phyloP scores from a whole-genome alignment of 2,329 filamentous ascomycete species.

The Knufia petricola region DNA sequence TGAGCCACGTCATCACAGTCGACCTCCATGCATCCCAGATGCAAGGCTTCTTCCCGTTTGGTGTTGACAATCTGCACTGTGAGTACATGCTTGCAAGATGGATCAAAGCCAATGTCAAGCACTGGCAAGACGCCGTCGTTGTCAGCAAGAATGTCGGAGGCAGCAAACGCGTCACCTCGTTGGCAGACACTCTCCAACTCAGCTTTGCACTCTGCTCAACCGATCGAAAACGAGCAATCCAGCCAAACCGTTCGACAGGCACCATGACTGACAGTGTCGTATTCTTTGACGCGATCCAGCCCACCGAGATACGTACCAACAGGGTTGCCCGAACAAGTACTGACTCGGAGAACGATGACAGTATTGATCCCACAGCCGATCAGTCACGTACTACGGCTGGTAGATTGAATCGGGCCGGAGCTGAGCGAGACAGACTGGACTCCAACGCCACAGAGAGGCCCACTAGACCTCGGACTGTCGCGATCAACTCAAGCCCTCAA shows the following conservation, averaged over 20 bases:
- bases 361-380: slow-evolving; percentile 25
- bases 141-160: slow-evolving; percentile 98
- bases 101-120: slow-evolving; percentile 76
- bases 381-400: slow-evolving; percentile 12
- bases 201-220: slow-evolving; percentile 96
- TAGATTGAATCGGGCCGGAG: slow-evolving; percentile 10
- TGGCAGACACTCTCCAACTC: slow-evolving; percentile 90
- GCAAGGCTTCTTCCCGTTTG: slow-evolving; percentile 98
- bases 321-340: slow-evolving; percentile 10
- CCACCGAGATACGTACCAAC: slow-evolving; percentile 26
- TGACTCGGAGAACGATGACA: slow-evolving; percentile 21
- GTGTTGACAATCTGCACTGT: slow-evolving; percentile 93
- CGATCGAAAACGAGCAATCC: slow-evolving; percentile 48
- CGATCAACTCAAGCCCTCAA: slow-evolving; percentile 24
- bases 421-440: not conserved
- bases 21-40: slow-evolving; percentile 96
- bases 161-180: slow-evolving; percentile 90
- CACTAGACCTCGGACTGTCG: slow-evolving; percentile 17
- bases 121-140: slow-evolving; percentile 82
- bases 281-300: slow-evolving; percentile 53
- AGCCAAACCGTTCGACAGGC: slow-evolving; percentile 24
- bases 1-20: slow-evolving; percentile 95
- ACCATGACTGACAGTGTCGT: slow-evolving; percentile 74
- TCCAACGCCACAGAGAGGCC: not conserved
- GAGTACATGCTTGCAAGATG: slow-evolving; percentile 92